Base-by-base conservation (phyloP, 164 flowering plant genomes). In the Taxillus chinensis region DNA sequence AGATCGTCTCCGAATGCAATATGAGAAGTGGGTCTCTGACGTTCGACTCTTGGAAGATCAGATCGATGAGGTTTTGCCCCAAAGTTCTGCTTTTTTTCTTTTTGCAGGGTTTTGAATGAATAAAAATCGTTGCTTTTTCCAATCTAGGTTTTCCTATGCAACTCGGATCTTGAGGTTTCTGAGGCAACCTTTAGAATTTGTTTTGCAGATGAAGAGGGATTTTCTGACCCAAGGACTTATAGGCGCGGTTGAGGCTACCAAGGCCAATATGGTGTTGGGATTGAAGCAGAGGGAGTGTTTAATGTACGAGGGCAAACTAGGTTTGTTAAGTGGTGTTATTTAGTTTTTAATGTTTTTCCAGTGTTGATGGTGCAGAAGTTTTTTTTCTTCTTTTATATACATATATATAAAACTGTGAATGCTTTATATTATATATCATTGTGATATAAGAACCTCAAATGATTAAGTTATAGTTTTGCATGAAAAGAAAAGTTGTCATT, bases 201-300 rank as follows among this genome's bases (percentile, higher is more conserved):
- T 43, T 62, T 53, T 62, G 74, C 62, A 87, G 96, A 72, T 83
- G 80, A 73, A 79, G 55, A 66, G 58, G 46, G 70, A 68, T 17
- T 52, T 78, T 40, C 9, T 8, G 5, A 55, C 68, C 15, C 70
- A 70, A 64, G 76, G 77, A 38, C 68, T 76, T 83, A 69, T 14
- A 12, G 49, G 62, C 10, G 41, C 42, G 45, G 59, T 86, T 42
- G 80, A 80, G 54, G 70, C 71, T 2, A 66, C 74, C 0, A 83
- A 83, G 69, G 59, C 73, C 2, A 79, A 84, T 42, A 56, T 81
- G 53, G 4, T 76, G 53, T 41, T 75, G 27, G 83, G 86, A 17
- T 68, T 79, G 67, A 83, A 75, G 78, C 71, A 70, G 45, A 73
- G 82, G 59, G 85, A 85, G 56, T 67, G 77, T 58, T 66, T 57